Evolutionary conservation across 2,329 filamentous ascomycete genomes (phyloP), one percentile per base, ranked within the genome.

Genomic region (Cryphonectria radicalis): DNA sequence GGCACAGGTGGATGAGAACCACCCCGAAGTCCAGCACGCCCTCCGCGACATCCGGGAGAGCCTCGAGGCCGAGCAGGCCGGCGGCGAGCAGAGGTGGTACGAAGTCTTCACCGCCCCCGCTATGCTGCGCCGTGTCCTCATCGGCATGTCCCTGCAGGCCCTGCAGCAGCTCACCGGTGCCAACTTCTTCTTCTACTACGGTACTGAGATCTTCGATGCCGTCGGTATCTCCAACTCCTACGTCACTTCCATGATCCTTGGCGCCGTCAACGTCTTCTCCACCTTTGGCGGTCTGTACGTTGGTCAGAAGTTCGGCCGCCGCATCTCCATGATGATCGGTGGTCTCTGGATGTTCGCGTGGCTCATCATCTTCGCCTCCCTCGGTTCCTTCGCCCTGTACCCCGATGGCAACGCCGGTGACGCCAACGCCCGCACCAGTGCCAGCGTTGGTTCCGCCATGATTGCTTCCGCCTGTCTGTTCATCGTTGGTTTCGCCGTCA

Each of bases 391-490:
- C 42, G 80, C 79, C 11, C 75, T 80, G 67, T 73, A 69, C 67
- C 70, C 72, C 57, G 70, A 73, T 50, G 55, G 57, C 59, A 76
- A 84, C 63, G 86, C 84, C 0, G 79, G 80, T 6, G 77, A 78
- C 50, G 71, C 74, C 35, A 86, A 82, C 74, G 65, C 71, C 60
- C 70, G 59, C 35, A 78, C 80, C 13, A 79, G 81, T 0, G 43
- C 59, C 46, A 32, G 46, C 10, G 84, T 88, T 17, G 91, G 91
- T 14, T 88, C 89, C 7, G 86, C 90, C 72, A 90, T 93, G 87
- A 92, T 94, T 74, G 88, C 92, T 13, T 88, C 91, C 68, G 89
- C 91, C 3, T 92, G 89, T 80, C 88, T 93, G 83, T 94, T 93
- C 80, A 93, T 94, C 70, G 87, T 89, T 65, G 90, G 88, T 1